Evolutionary conservation across 495 filamentous ascomycete genomes (phyloP), one percentile per base, ranked within the genome.

Genomic region (Articulospora tetracladia): DNA sequence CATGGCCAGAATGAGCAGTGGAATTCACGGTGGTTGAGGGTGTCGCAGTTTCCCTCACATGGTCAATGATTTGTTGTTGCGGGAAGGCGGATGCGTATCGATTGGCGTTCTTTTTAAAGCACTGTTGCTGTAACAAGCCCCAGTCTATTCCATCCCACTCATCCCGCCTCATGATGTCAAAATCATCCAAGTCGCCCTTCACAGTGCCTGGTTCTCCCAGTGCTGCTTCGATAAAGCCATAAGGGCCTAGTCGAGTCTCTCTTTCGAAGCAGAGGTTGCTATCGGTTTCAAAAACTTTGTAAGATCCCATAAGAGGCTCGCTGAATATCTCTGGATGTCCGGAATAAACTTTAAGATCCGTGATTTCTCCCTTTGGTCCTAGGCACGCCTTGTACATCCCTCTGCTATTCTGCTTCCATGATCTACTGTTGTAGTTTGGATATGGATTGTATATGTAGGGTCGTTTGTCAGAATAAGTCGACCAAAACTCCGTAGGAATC

Each of bases 221-320:
- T 13, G 74, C 65, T 15, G 83, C 82, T 19, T 44, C 39, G 11
- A 7, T 12, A 56, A 87, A 78, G 0, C 93, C 93, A 67, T 98
- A 98, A 15, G 86, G 83, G 0, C 91, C 91, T 17, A 96, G 73
- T 46, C 93, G 80, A 22, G 92, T 93, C 69, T 89, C 91, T 8
- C 94, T 81, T 66, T 98, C 94, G 70, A 94, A 98, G 75, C 94
- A 98, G 47, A 97, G 74, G 68, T 94, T 86, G 52, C 89, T 81
- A 52, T 86, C 84, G 46, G 96, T 77, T 0, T 86, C 87, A 20
- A 97, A 70, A 49, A 88, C 70, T 6, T 80, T 76, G 70, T 94
- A 90, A 24, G 86, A 88, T 0, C 94, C 94, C 64, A 95, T 87
- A 1, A 86, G 79, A 17, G 91, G 82, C 10, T 90, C 85, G 0